Evolutionary conservation across 495 filamentous ascomycete species (phyloP).

Genomic region (Penicillium crystallinum): DNA sequence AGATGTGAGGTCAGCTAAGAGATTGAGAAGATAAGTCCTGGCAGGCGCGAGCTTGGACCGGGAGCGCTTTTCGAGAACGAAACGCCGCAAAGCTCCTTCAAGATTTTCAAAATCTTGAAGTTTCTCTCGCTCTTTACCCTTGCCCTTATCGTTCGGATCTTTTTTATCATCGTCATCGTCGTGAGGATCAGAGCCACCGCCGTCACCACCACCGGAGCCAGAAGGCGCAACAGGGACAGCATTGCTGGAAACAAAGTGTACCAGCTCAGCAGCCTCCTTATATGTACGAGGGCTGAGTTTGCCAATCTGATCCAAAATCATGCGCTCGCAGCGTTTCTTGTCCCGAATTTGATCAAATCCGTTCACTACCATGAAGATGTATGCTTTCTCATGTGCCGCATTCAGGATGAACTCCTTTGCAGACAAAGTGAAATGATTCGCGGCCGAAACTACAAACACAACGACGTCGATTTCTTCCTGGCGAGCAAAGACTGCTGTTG

Average conservation of each 20-base stretch:
- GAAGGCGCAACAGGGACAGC: conserved; percentile 70
- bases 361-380: conserved; percentile 98
- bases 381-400: conserved; percentile 93
- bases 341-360: conserved; percentile 92
- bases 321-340: conserved; percentile 78
- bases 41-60: conserved; percentile 94
- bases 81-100: conserved; percentile 81
- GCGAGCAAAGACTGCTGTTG: conserved; percentile 90
- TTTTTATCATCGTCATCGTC: conserved; percentile 55
- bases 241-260: conserved; percentile 97
- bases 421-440: conserved; percentile 94
- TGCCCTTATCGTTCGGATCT: conserved; percentile 62
- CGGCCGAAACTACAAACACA: conserved; percentile 94
- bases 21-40: conserved; percentile 92
- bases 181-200: conserved; percentile 45
- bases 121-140: conserved; percentile 85
- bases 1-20: conserved; percentile 76
- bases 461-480: conserved; percentile 99
- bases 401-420: conserved; percentile 96
- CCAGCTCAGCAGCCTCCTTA: conserved; percentile 87
- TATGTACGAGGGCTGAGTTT: conserved; percentile 82
- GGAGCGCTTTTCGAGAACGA: conserved; percentile 93
- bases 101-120: conserved; percentile 82
- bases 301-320: conserved; percentile 85
- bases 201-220: conserved; percentile 52